Evolutionary conservation across 768 basidiomycete species (phyloP).

Genomic region (Suillus plorans): DNA sequence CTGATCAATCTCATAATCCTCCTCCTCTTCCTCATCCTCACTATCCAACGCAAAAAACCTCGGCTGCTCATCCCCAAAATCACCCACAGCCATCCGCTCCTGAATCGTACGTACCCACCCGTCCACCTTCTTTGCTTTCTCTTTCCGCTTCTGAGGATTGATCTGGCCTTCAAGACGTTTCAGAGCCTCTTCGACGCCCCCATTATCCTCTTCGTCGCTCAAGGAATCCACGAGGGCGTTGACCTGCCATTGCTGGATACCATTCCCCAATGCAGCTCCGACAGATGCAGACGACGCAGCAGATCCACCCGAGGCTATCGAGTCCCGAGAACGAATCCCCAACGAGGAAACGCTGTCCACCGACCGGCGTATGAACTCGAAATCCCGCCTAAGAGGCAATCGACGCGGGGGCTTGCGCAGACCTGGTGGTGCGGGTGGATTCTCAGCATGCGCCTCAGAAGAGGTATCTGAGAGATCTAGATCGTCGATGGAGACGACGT

Average conservation of each 20-base stretch:
- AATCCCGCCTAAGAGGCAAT: constrained; percentile 74
- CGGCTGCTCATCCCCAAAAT: constrained; percentile 63
- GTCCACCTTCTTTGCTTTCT: constrained; percentile 76
- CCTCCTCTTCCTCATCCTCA: constrained; percentile 37
- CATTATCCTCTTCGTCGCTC: constrained; percentile 65
- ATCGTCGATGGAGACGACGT: constrained; percentile 78
- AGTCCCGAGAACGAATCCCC: constrained; percentile 66
- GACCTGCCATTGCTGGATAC: constrained; percentile 80
- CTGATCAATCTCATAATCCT: constrained; percentile 30
- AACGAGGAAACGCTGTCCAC: constrained; percentile 75
- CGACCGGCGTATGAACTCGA: constrained; percentile 76
- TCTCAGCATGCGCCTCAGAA: constrained; percentile 47
- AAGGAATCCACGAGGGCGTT: constrained; percentile 74
- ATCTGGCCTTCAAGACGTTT: constrained; percentile 83
- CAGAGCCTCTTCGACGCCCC: constrained; percentile 83
- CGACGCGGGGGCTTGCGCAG: constrained; percentile 54
- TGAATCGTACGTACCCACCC: constrained; percentile 77
- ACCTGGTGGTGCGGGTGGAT: constrained; percentile 48
- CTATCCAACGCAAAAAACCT: constrained; percentile 52
- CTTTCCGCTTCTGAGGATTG: constrained; percentile 66
- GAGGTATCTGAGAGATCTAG: constrained; percentile 79
- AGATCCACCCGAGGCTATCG: constrained; percentile 48
- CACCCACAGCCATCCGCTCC: constrained; percentile 61
- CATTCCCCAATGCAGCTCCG: constrained; percentile 39
- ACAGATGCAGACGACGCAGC: constrained; percentile 32